Evolutionary conservation across 2,329 filamentous ascomycete genomes (phyloP), one percentile per base, ranked within the genome.

Genomic region (Diplodia corticola): DNA sequence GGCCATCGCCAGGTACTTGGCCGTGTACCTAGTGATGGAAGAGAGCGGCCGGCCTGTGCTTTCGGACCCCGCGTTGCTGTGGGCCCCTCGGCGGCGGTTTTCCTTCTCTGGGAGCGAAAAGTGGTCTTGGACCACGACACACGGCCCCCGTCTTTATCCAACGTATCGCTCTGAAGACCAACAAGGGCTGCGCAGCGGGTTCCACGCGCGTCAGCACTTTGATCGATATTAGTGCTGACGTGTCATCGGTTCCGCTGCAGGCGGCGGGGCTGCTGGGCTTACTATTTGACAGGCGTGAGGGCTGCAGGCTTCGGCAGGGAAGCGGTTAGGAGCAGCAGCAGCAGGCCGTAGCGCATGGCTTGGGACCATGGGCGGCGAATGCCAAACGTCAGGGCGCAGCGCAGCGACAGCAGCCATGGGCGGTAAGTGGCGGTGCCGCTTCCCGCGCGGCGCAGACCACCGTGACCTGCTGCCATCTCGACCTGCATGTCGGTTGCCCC

Each of bases 201-300:
- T n/a, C 37, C 37, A 44, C 37, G 37, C 37, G 37, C 5, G 37
- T 26, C 48, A 50, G 48, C 48, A 50, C 24, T 26, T 28, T 26
- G 48, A 26, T 50, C 24, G 48, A 50, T 50, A 50, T 50, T 50
- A 50, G 48, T 50, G 48, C 48, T 50, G 48, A 50, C 48, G 48
- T 50, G 48, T 50, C 48, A n/a, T 20, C 46, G 15, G 20, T 28
- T 22, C 48, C 24, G 22, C 48, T 50, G 48, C 48, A 28, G n/a
- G 48, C 24, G 0, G 48, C 48, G 5, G 48, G 15, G 7, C 17
- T 50, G 48, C 26, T 50, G 48, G 22, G 48, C 48, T n/a, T n/a
- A n/a, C n/a, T n/a, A 50, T 26, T 50, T 26, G 48, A 24, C 48
- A 24, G 20, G 20, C 33, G 33, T 9, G 33, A 35, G 10, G 33